A percentile compares a stretch with the other conserved stretches of the same genome.
Evolutionary conservation across 2,329 filamentous ascomycete species (phyloP).

Genomic region (Periglandula ipomoeae): DNA sequence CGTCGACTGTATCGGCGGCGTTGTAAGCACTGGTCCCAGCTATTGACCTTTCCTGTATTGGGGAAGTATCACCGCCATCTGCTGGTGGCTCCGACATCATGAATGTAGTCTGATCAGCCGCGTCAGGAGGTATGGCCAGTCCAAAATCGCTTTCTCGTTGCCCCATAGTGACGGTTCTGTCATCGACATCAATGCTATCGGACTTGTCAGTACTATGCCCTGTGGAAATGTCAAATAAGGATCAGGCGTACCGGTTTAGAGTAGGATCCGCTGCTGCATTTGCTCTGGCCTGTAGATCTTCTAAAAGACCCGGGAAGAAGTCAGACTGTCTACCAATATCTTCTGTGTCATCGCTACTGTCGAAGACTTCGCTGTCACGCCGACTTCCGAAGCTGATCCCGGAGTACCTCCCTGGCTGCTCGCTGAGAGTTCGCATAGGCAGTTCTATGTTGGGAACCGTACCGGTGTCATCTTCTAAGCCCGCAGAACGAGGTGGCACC

Average conservation of each 20-base stretch:
- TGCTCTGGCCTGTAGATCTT: constrained; percentile 31
- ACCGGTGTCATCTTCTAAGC: constrained; percentile 49
- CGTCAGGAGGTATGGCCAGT: constrained; percentile 37
- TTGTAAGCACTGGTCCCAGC: not conserved
- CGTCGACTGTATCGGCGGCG: not conserved
- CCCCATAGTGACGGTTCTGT: constrained; percentile 28
- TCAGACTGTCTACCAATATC: constrained; percentile 38
- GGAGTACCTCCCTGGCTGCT: constrained; percentile 36
- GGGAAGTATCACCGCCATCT: constrained; percentile 20
- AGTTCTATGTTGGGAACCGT: constrained; percentile 53
- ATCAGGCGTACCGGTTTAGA: constrained; percentile 31
- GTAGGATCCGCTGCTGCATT: constrained; percentile 29
- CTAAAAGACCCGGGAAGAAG: constrained; percentile 41
- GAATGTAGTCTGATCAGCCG: constrained; percentile 43
- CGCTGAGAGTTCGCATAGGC: constrained; percentile 41
- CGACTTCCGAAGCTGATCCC: constrained; percentile 45
- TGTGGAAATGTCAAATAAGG: too few relatives aligned
- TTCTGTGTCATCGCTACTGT: constrained; percentile 26
- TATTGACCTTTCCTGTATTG: constrained; percentile 3
- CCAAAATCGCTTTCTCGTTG: constrained; percentile 40
- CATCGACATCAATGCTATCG: constrained; percentile 30
- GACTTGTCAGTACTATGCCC: not conserved
- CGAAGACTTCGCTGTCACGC: constrained; percentile 44
- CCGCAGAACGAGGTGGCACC: constrained; percentile 43
- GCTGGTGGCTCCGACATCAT: constrained; percentile 29